phyloP scores from a whole-genome alignment of 2,329 filamentous ascomycete genomes.

The Paracoccidioides lutzii region DNA sequence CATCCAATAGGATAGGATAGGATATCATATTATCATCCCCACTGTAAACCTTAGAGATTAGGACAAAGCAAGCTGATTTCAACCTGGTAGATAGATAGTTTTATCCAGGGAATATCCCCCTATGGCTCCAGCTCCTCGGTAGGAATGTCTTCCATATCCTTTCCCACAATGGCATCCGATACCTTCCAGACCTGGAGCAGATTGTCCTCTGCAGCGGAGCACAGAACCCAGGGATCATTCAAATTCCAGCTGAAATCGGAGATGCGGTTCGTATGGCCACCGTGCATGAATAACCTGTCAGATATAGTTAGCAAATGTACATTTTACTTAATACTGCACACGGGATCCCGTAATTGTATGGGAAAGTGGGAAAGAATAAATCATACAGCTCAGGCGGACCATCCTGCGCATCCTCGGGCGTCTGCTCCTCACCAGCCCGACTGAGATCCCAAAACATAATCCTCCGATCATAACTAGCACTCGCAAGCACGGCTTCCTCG shows the following conservation, averaged over 20 bases:
- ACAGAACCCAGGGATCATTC: constrained; percentile 93
- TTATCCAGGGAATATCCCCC: constrained; percentile 3
- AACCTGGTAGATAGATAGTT: too few relatives aligned
- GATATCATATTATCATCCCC: not conserved
- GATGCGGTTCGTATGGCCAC: constrained; percentile 91
- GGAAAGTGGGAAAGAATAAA: not conserved
- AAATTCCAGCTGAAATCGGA: constrained; percentile 97
- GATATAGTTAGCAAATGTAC: not conserved
- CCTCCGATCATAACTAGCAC: constrained; percentile 80
- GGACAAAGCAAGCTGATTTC: not conserved
- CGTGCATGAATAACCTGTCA: constrained; percentile 84
- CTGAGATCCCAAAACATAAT: constrained; percentile 96
- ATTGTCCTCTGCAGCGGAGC: constrained; percentile 93
- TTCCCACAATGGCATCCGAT: constrained; percentile 66
- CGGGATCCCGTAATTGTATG: too few relatives aligned
- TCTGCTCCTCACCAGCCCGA: constrained; percentile 83
- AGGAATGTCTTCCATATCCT: constrained; percentile 61
- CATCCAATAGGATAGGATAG: not conserved
- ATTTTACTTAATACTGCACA: not conserved
- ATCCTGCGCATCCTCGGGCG: constrained; percentile 87
- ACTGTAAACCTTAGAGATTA: not conserved
- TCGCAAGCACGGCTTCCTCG: constrained; percentile 77
- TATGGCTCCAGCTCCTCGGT: constrained; percentile 59
- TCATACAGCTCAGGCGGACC: constrained; percentile 85
- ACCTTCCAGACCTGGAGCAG: constrained; percentile 91